Conservation (phyloP, 139 green algal species). For the Tetraselmis chui region DNA sequence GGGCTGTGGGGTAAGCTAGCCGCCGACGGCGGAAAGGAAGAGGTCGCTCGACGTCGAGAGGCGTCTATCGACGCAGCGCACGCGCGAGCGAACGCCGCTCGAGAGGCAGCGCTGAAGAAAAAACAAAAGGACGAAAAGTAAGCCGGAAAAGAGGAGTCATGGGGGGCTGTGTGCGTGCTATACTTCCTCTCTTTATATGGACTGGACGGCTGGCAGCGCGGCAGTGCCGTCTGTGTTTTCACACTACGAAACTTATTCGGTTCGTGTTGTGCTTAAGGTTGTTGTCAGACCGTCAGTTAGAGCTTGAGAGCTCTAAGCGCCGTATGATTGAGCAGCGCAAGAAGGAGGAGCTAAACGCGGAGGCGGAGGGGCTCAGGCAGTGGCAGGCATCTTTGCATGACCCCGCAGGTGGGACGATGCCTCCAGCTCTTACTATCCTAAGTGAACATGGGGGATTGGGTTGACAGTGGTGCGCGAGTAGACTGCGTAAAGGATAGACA, state of each 20-base stretch:
- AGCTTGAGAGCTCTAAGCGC: neutral
- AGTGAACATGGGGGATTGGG: no score
- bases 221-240: no score
- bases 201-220: no score
- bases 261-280: neutral
- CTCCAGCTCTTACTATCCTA: no score
- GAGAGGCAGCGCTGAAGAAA: neutral
- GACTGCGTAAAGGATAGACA: no score
- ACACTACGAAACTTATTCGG: no score
- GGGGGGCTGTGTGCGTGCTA: no score
- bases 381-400: neutral
- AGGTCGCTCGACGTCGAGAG: neutral
- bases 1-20: neutral
- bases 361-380: neutral
- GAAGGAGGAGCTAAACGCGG: neutral
- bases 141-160: no score
- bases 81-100: neutral
- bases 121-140: neutral
- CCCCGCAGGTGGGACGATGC: neutral
- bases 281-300: neutral
- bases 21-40: neutral
- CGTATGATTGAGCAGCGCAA: neutral
- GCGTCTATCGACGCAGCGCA: neutral
- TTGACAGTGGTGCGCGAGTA: no score
- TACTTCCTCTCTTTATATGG: no score